Percentiles rank a stretch among this genome's conserved stretches.
These are phyloP conservation scores for Cordyceps javanica DNA, from an alignment of 2,329 filamentous ascomycete genomes.

Conservation along the genomic window DNA sequence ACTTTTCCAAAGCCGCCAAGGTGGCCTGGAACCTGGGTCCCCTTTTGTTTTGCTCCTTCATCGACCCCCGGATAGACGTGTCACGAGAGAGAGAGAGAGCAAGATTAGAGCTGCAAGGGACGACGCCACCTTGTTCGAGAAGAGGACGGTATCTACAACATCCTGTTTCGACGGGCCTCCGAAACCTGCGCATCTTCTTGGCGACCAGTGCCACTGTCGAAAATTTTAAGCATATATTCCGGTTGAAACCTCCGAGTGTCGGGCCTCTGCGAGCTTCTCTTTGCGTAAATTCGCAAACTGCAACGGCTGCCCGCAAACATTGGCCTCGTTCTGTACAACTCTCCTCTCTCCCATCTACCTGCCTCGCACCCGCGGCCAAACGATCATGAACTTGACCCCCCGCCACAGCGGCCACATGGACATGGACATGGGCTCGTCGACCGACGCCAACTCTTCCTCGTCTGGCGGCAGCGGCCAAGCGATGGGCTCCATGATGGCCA, in stretches of 20 bases:
- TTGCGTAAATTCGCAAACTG: not conserved
- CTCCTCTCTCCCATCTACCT: too few relatives aligned
- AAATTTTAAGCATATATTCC: not conserved
- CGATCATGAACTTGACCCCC: not conserved
- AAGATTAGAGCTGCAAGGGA: not conserved
- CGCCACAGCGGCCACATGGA: conserved; percentile 9
- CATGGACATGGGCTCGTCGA: conserved; percentile 8
- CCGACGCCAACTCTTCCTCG: too few relatives aligned
- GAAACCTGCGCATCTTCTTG: not conserved
- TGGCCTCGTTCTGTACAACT: not conserved
- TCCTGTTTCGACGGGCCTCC: not conserved
- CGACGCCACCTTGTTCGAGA: not conserved
- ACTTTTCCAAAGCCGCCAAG: not conserved
- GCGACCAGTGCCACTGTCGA: too few relatives aligned
- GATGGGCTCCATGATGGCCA: conserved; percentile 24
- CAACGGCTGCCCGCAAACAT: not conserved
- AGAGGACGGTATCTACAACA: not conserved
- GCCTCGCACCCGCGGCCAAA: too few relatives aligned
- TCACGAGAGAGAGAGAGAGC: too few relatives aligned
- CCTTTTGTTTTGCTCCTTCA: not conserved
- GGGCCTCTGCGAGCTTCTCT: not conserved
- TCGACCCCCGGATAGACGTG: too few relatives aligned
- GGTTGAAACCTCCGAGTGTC: not conserved
- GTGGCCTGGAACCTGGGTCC: not conserved
- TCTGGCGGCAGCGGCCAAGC: not conserved